Evolutionary conservation across 2,329 filamentous ascomycete species (phyloP), one percentile per base, ranked within the genome.

Genomic region (Botryotinia convoluta): DNA sequence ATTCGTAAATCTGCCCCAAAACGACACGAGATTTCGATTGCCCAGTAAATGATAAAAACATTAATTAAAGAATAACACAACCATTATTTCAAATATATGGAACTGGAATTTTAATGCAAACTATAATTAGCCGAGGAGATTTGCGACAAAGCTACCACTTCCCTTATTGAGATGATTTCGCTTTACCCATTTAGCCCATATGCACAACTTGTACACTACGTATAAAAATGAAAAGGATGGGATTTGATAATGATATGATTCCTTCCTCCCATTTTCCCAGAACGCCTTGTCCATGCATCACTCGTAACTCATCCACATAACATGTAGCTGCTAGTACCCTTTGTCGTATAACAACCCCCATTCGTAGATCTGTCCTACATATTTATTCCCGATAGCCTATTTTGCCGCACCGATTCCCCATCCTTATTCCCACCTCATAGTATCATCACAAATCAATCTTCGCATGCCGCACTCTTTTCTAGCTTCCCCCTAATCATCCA

Each of bases 401-500:
- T 48, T 54, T 54, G 26, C 22, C 20, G 4, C 9, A 61, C 35
- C 12, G 1, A 65, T 65, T 37, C 14, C 42, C 22, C 22, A 45
- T 44, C 42, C 9, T 5, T 1, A 22, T 12, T 32, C 39, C 37
- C n/a, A 57, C n/a, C 51, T 57, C 51, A 57, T 18, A 29, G 29
- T 54, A 39, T 29, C 32, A 39, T 51, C 32, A 10, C 35, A 65
- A 48, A 20, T 7, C 32, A 57, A 16, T 10, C 16, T 10, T 4
- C 9, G 8, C 62, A 64, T 26, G 3, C 32, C 29, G 37, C 6
- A 26, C 1, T 29, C 22, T 1, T 81, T 82, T n/a, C 81, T 84
- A 0, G 79, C 80, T 0, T 81, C 80, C 26, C 26, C 72, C 82
- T 78, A 75, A 26, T 72, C 35, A 75, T 81, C 77, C 42, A 79